Evolutionary conservation across 768 basidiomycete genomes (phyloP).

Genomic region (Amanita inopinata): DNA sequence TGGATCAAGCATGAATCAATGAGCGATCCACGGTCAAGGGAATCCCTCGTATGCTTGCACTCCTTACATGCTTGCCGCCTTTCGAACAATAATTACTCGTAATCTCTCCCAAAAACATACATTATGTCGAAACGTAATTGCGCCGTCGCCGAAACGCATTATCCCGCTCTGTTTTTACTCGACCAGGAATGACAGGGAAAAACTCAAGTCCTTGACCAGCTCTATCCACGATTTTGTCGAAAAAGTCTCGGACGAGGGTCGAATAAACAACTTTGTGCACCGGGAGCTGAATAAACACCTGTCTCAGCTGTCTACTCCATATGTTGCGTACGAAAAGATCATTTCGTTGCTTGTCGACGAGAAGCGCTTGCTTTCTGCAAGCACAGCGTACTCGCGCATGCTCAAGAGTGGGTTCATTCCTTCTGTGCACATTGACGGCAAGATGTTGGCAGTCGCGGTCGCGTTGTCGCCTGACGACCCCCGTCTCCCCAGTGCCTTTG

Average conservation of each 20-base stretch:
- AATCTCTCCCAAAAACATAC: too few relatives aligned
- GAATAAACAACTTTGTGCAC: background rate
- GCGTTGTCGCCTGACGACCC: constrained; percentile 15
- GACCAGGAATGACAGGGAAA: background rate
- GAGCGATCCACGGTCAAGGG: too few relatives aligned
- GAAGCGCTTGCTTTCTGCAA: constrained; percentile 27
- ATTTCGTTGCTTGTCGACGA: constrained; percentile 32
- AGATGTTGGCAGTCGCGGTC: constrained; percentile 27
- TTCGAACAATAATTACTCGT: too few relatives aligned
- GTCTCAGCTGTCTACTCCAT: constrained; percentile 1
- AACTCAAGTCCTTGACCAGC: background rate
- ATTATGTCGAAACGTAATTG: too few relatives aligned
- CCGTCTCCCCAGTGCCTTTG: constrained; percentile 12
- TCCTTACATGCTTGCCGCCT: too few relatives aligned
- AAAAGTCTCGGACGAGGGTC: background rate
- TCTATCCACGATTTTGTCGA: background rate
- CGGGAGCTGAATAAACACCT: background rate
- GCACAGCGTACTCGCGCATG: constrained; percentile 33
- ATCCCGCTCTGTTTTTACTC: too few relatives aligned
- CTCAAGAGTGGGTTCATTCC: constrained; percentile 27
- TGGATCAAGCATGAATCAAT: too few relatives aligned
- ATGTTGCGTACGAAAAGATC: constrained; percentile 24
- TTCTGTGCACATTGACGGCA: constrained; percentile 26
- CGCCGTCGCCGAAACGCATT: too few relatives aligned
- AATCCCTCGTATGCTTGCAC: too few relatives aligned